Base-by-base conservation (phyloP, 108 stramenopile species). In the Nannochloropsis salina region DNA sequence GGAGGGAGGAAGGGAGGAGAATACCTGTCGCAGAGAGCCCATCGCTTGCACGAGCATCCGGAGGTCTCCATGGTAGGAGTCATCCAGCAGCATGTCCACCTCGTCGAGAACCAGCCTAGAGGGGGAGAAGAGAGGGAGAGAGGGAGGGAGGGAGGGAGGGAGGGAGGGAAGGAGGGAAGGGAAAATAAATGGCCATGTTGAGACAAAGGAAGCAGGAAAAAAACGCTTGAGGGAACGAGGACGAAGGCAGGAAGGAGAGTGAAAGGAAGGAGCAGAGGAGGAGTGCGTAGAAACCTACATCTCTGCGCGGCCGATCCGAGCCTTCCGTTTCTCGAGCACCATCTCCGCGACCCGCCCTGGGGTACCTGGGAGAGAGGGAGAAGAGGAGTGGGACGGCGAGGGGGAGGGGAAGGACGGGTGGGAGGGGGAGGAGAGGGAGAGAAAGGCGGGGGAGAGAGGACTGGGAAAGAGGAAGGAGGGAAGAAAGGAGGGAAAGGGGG, bases 301-400 rank as follows among this genome's bases (percentile, higher is more conserved):
- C 12, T 51, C 12, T 51, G 47, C 47, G 1, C 47, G 47, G 12
- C 47, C 47, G 15, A 51, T 51, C 12, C 47, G 47, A 15, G 47
- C 47, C 47, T 51, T 51, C 47, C 47, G 47, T 51, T 51, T 51
- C 47, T 51, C 47, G 47, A 51, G 47, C 47, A 51, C 47, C 47
- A 51, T 51, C 47, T 51, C 47, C 10, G 47, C 47, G 12, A 51
- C 47, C 10, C 47, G 47, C 12, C 47, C 47, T 51, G 47, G 47
- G 47, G 47, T 51, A 15, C 47, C 47, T 12, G 47, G 47, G 47
- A 51, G 47, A 15, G 47, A 51, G 47, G 47, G 47, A 51, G 47
- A 15, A 15, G 15, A 15, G 47, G 47, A 51, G 1, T 12, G 47
- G 47, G 15, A 51, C 12, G 47, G 15, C 10, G 12, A 51, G 47